These are phyloP conservation scores for Vitis labrusca DNA, from an alignment of 164 flowering plant species.

Conservation along the genomic window DNA sequence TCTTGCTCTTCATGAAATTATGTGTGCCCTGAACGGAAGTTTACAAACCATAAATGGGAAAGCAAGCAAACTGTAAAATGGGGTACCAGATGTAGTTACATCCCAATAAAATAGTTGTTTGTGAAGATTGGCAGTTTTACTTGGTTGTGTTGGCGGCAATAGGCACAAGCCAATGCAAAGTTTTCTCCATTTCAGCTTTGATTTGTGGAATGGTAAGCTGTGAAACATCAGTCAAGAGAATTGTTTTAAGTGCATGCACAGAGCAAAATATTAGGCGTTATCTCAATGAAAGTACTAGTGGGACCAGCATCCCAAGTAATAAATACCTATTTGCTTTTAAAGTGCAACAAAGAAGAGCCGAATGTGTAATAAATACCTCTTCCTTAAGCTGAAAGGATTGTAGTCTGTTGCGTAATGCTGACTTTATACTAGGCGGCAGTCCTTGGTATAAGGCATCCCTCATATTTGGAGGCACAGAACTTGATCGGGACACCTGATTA, in stretches of 20 bases:
- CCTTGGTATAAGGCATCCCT: conserved; percentile 60
- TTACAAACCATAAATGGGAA: not conserved
- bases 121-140: conserved; percentile 34
- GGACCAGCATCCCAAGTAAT: too few species aligned
- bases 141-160: conserved; percentile 93
- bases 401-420: conserved; percentile 46
- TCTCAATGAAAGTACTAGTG: too few species aligned
- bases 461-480: conserved; percentile 47
- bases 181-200: conserved; percentile 98
- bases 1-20: not conserved
- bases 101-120: not conserved
- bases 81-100: not conserved
- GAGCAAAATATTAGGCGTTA: too few species aligned
- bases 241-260: too few species aligned
- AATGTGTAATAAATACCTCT: conserved; percentile 32
- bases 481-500: conserved; percentile 57
- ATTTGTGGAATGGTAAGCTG: conserved; percentile 85
- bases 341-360: not conserved
- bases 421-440: conserved; percentile 52
- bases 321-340: too few species aligned
- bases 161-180: conserved; percentile 96
- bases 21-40: not conserved
- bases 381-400: conserved; percentile 46
- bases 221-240: conserved; percentile 7
- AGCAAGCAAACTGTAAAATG: not conserved